Evolutionary conservation across 495 filamentous ascomycete species (phyloP), one percentile per base, ranked within the genome.

Genomic region (Collariella sp.): DNA sequence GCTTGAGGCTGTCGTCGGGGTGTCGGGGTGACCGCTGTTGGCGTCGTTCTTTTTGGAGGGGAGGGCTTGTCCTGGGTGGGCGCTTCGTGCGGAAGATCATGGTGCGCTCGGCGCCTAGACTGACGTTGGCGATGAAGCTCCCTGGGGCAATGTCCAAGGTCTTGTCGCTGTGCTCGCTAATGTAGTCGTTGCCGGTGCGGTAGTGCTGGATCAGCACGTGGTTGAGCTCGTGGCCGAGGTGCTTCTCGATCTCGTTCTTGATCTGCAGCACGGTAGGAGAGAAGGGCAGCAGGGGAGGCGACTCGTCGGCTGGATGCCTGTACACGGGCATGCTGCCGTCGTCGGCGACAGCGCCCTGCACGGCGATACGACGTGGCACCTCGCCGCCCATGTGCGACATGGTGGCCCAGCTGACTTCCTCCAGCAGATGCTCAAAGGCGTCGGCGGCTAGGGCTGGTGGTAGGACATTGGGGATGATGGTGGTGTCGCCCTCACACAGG

Each of bases 161-260:
- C 71, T 99, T 99, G 63, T 99, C 93, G 26, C 86, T 89, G 66
- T 99, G 93, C 63, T 99, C 94, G 9, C 89, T 95, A 55, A 99
- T 99, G 59, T 87, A 86, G 67, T 98, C 93, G n/a, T 84, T 78
- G 18, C 94, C 91, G 59, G 80, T 76, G 10, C 93, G 90, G 62
- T 98, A 98, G 39, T 91, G 79, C 64, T 98, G 93, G 33, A 97
- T 91, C 13, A 98, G 76, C 10, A 86, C 89, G 62, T 98, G 93
- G 64, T 98, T 98, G 15, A 97, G 72, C 6, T 85, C 77, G 63
- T 97, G 94, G 6, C 85, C 80, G 5, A 96, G 72, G 10, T 80
- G 72, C 31, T 77, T 72, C 60, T 95, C 84, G 4, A 88, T 79
- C 33, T 74, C 73, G 15, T 75, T 60, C 24, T 86, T 84, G 41